These are phyloP conservation scores for Draba incana DNA, from an alignment of 345 rosid genomes.

Conservation along the genomic window DNA sequence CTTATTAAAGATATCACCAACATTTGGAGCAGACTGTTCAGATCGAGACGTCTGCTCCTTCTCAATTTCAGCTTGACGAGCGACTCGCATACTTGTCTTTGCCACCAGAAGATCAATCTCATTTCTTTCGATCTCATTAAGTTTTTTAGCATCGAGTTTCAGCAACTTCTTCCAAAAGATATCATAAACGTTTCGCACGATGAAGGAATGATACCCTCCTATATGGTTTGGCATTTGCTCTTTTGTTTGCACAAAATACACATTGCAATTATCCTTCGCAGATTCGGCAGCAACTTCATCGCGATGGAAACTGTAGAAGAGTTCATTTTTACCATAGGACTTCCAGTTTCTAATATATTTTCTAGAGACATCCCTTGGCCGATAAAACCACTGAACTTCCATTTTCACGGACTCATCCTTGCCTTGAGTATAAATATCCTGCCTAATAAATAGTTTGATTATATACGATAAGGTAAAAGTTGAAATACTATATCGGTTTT, in stretches of 20 bases:
- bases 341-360: constrained; percentile 70
- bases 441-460: no score
- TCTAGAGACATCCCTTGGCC: constrained; percentile 74
- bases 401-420: constrained; percentile 55
- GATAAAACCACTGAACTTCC: constrained; percentile 89
- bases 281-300: constrained; percentile 91
- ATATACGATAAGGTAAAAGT: no score
- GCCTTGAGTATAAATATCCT: constrained; percentile 44
- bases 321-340: constrained; percentile 59
- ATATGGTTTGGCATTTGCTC: constrained; percentile 71
- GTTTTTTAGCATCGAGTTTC: constrained; percentile 49
- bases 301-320: constrained; percentile 82
- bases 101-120: constrained; percentile 64
- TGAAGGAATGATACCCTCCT: constrained; percentile 67
- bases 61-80: no score
- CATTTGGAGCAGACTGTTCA: no score
- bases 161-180: constrained; percentile 49
- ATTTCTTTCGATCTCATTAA: constrained; percentile 48
- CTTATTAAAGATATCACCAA: no score
- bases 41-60: no score
- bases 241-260: constrained; percentile 72
- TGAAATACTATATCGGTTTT: no score
- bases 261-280: constrained; percentile 75
- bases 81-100: constrained; percentile 46
- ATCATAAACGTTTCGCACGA: constrained; percentile 73